Base-by-base conservation (phyloP, 2,329 filamentous ascomycete genomes). In the Saccharata proteae region DNA sequence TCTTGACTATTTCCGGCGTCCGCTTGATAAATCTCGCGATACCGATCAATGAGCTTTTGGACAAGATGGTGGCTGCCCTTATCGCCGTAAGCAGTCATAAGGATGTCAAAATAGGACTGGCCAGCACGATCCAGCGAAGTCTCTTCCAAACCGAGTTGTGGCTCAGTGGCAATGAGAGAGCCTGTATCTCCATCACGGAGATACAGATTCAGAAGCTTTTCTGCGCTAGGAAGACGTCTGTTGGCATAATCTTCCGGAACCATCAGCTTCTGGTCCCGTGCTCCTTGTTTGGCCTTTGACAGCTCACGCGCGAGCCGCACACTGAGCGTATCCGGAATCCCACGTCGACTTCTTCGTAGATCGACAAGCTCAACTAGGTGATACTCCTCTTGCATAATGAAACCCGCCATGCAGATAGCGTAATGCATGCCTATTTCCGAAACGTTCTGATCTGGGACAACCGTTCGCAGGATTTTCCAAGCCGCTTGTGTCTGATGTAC, bases 11-110 rank as follows among this genome's bases (percentile, higher is more conserved):
- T 14, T 16, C 20, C 11, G 12, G 26, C 28, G 38, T 30, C 35
- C 34, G 31, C 24, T 24, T 26, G 41, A 21, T 21, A 27, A 9
- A 43, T 43, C 26, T 53, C 50, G 17, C 56, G 53, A 43, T 72
- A 80, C 29, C 69, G 48, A 17, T 67, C 57, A 40, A 77, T 64
- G 5, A 83, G 55, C 33, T 70, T 57, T 38, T 67, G 55, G 11
- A 71, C 69, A 14, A 21, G 25, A 6, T 33, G 17, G 25, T 20
- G 31, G n/a, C 21, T 24, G 5, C 59, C 57, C 15, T 55, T 51
- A 12, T 51, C 48, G 9, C 62, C 64, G 43, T 75, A 69, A 4
- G 71, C 57, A 26, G 66, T 67, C 40, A 78, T 64, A 29, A 77
- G 44, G 34, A 64, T 60, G 33, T 67, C 64, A 35, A 72, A 66